Conservation (phyloP, 805 yeast species). For the Zygosaccharomyces pseudorouxii region DNA sequence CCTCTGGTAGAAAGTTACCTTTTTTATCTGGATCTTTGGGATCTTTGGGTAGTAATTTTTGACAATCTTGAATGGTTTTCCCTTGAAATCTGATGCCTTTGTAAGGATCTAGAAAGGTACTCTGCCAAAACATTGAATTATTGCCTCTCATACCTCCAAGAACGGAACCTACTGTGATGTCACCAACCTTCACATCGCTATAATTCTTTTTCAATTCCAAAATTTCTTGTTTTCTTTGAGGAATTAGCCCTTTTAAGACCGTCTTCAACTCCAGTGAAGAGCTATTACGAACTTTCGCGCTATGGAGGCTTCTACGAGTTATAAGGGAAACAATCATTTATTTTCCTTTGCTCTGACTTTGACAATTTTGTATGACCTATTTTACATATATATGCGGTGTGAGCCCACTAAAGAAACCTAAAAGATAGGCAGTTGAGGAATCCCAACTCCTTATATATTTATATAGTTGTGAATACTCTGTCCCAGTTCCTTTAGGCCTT, state of each 20-base stretch:
- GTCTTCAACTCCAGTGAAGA: constrained; percentile 21
- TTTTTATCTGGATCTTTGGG: constrained; percentile 39
- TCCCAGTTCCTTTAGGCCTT: neutral
- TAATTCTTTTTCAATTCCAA: constrained; percentile 38
- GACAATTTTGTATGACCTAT: constrained; percentile 13
- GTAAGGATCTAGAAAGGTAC: constrained; percentile 69
- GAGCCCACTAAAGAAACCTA: neutral
- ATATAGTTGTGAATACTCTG: neutral
- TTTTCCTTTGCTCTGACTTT: constrained; percentile 12
- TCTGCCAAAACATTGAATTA: constrained; percentile 73
- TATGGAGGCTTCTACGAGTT: constrained; percentile 10
- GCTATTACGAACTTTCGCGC: constrained; percentile 2
- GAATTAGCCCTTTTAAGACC: constrained; percentile 35
- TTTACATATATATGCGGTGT: neutral
- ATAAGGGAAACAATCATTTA: neutral
- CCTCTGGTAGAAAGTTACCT: constrained; percentile 66
- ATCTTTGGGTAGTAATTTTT: constrained; percentile 49
- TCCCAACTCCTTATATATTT: neutral
- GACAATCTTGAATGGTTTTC: constrained; percentile 68
- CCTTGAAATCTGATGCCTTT: constrained; percentile 80
- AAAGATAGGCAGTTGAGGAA: neutral
- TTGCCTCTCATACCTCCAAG: constrained; percentile 80
- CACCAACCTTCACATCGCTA: constrained; percentile 40
- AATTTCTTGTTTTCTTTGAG: constrained; percentile 41
- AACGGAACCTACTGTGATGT: constrained; percentile 41